phyloP scores from a whole-genome alignment of 2,329 filamentous ascomycete species.

The Berkeleyomyces basicola region DNA sequence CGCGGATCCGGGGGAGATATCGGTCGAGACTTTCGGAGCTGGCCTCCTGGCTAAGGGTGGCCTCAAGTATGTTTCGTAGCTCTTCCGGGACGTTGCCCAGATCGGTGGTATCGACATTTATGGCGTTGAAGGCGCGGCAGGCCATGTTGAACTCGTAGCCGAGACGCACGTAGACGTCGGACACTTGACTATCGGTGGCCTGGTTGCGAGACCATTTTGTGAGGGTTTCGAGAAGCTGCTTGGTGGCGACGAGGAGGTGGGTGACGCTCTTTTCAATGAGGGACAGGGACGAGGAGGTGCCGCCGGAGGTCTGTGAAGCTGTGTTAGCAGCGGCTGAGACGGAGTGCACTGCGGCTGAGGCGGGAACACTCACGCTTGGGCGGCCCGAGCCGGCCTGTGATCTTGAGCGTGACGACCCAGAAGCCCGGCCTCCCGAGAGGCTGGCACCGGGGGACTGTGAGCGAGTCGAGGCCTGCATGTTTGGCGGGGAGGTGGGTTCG shows the following conservation, averaged over 20 bases:
- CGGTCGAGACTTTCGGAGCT: conserved; percentile 85
- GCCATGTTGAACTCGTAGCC: conserved; percentile 99
- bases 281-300: conserved; percentile 60
- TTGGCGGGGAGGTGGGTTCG: conserved; percentile 33
- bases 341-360: background rate
- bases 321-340: background rate
- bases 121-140: conserved; percentile 88
- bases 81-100: conserved; percentile 89
- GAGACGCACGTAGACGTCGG: conserved; percentile 91
- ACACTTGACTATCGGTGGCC: conserved; percentile 87
- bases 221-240: conserved; percentile 90
- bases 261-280: conserved; percentile 99
- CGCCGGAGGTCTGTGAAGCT: conserved; percentile 31
- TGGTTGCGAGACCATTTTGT: conserved; percentile 93
- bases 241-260: conserved; percentile 91
- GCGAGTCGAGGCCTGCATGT: conserved; percentile 29
- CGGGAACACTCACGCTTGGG: conserved; percentile 36
- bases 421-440: conserved; percentile 46
- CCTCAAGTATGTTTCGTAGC: conserved; percentile 77
- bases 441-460: conserved; percentile 43
- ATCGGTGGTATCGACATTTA: conserved; percentile 88
- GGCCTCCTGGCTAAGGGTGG: conserved; percentile 90
- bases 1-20: conserved; percentile 83
- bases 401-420: conserved; percentile 39
- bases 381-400: conserved; percentile 21